Evolutionary conservation across 2,329 filamentous ascomycete genomes (phyloP), one percentile per base, ranked within the genome.

Genomic region (Venturia asperata): DNA sequence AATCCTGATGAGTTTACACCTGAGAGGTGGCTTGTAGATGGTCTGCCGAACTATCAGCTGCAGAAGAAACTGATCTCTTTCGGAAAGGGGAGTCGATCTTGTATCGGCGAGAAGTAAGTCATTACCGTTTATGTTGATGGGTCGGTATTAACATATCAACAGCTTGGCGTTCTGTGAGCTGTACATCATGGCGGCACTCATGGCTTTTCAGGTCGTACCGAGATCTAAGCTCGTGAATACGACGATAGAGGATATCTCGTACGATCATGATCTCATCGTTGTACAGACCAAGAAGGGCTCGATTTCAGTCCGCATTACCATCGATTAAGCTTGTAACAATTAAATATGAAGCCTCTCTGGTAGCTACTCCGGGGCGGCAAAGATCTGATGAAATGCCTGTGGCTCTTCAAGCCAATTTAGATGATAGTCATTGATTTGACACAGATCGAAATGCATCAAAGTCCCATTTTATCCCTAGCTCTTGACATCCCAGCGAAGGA

Each of bases 61-160:
- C 69, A 76, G 30, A 71, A 70, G 30, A 77, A 77, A 64, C 66
- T 78, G 45, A 71, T 78, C 9, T 65, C 74, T 0, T 79, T 80
- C 63, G 71, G 72, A 27, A 74, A 72, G 49, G 80, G 79, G 0
- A 76, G 73, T 7, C 71, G 80, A 24, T 76, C 76, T 70, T 82
- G 80, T 66, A 72, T 79, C 11, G 80, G 80, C 19, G 77, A 78
- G 56, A 78, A 81, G 56, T 39, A 27, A 39, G 30, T 61, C 3
- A 13, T 39, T 13, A 9, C 10, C 56, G 30, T 61, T 6, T 15
- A n/a, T 7, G 30, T 11, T 27, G n/a, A 19, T 61, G 30, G 7
- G 11, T 39, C 10, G 17, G 3, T 39, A 39, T 21, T 39, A 21
- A 39, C 34, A 19, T 2, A 61, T 21, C 21, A 21, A 5, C 41